A percentile compares a stretch with the other conserved stretches of the same genome.
Conservation (phyloP, 148 eudicot genomes). For the Rhododendron simsii region DNA sequence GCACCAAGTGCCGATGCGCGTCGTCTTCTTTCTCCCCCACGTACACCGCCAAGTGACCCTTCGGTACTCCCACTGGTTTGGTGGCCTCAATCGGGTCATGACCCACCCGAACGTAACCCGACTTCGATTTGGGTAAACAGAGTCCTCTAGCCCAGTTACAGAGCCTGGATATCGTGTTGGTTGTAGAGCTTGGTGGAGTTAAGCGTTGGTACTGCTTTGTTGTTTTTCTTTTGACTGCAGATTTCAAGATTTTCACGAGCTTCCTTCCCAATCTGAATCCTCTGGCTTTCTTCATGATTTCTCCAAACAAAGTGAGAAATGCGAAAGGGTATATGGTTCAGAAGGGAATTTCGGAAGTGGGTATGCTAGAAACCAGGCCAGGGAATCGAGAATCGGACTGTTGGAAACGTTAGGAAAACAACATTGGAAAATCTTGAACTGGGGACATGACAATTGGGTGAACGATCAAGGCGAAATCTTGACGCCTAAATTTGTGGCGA, state of each 20-base stretch:
- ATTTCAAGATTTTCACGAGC: conserved; percentile 41
- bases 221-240: conserved; percentile 20
- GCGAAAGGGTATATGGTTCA: background rate
- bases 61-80: conserved; percentile 28
- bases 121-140: conserved; percentile 15
- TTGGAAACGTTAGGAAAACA: background rate
- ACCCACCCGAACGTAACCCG: conserved; percentile 28
- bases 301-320: background rate
- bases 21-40: conserved; percentile 39
- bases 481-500: background rate
- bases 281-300: conserved; percentile 19
- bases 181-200: conserved; percentile 8
- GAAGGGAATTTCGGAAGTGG: background rate
- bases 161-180: conserved; percentile 26
- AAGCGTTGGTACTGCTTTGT: conserved; percentile 13
- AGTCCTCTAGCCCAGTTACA: conserved; percentile 29
- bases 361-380: background rate
- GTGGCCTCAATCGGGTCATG: conserved; percentile 1
- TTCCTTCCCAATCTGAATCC: conserved; percentile 48
- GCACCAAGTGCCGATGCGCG: conserved; percentile 37
- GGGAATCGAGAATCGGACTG: background rate
- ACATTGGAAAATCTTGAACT: background rate
- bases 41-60: conserved; percentile 49
- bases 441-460: background rate
- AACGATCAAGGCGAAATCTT: background rate